Percentiles rank a stretch among this genome's conserved stretches.
These are phyloP conservation scores for Kwoniella sp. DNA, from an alignment of 768 basidiomycete genomes.

Conservation along the genomic window DNA sequence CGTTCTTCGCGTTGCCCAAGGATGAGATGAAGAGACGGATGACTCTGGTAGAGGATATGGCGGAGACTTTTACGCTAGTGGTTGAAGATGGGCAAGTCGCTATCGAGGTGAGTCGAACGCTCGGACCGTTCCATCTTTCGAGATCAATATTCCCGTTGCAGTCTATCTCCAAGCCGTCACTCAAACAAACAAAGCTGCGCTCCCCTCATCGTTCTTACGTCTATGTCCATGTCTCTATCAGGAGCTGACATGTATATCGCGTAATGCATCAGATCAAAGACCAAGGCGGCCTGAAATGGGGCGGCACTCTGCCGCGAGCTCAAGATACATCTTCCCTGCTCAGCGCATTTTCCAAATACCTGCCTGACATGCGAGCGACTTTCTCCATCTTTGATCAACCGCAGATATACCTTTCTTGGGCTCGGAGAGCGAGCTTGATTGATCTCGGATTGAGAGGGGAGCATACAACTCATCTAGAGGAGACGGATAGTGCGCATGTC, in stretches of 20 bases:
- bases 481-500: conserved; percentile 48
- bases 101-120: conserved; percentile 45
- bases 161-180: not conserved
- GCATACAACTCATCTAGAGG: conserved; percentile 49
- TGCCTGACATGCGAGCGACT: conserved; percentile 51
- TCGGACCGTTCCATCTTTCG: not conserved
- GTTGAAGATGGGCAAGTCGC: conserved; percentile 45
- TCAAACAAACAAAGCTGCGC: too few species aligned
- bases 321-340: conserved; percentile 44
- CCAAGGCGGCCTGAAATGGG: conserved; percentile 50
- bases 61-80: conserved; percentile 52
- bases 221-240: not conserved
- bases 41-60: conserved; percentile 51
- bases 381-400: conserved; percentile 56
- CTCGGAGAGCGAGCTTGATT: conserved; percentile 45
- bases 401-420: conserved; percentile 54
- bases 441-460: conserved; percentile 49
- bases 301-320: conserved; percentile 49
- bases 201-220: too few species aligned
- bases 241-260: not conserved
- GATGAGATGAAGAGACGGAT: conserved; percentile 53
- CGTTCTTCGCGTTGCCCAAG: conserved; percentile 54
- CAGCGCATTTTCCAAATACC: conserved; percentile 36
- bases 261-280: conserved; percentile 52
- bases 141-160: too few species aligned